Evolutionary conservation across 768 basidiomycete genomes (phyloP).

Genomic region (Clavaria fumosa): DNA sequence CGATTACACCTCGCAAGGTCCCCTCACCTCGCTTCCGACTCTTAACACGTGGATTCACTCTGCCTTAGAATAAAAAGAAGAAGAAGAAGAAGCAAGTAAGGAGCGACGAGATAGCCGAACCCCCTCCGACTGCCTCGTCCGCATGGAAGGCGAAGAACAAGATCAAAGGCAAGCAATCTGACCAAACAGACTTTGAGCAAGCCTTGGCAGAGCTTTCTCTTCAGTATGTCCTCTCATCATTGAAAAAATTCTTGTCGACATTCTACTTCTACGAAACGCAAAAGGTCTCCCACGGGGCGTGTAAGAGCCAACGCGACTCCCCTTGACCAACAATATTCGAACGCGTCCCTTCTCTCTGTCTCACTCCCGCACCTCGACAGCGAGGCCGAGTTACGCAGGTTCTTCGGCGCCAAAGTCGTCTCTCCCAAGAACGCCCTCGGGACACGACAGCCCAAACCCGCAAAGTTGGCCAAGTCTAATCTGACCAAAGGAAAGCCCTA

Average conservation of each 20-base stretch:
- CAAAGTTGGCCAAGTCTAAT: conserved; percentile 41
- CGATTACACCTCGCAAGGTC: conserved; percentile 27
- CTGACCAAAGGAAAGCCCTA: conserved; percentile 60
- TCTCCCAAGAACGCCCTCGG: conserved; percentile 37
- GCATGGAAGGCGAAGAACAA: conserved; percentile 51
- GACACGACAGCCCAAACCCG: conserved; percentile 20
- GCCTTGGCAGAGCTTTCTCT: conserved; percentile 73
- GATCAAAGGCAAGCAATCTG: conserved; percentile 49
- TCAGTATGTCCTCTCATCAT: conserved; percentile 38
- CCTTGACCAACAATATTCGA: conserved; percentile 21
- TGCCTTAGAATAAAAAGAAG: conserved; percentile 11
- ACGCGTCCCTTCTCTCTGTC: conserved; percentile 55
- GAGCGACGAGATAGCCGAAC: conserved; percentile 8
- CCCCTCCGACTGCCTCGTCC: no score
- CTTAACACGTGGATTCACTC: neutral
- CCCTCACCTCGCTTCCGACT: no score
- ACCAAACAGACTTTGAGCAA: conserved; percentile 66
- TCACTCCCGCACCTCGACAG: conserved; percentile 70
- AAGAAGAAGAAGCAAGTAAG: conserved; percentile 9
- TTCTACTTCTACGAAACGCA: no score
- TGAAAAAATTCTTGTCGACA: no score
- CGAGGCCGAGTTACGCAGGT: conserved; percentile 81
- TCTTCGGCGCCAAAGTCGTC: conserved; percentile 88
- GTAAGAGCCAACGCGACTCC: no score
- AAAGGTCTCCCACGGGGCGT: no score